Conservation (phyloP, 306 rosid genomes). For the Morella rubra region DNA sequence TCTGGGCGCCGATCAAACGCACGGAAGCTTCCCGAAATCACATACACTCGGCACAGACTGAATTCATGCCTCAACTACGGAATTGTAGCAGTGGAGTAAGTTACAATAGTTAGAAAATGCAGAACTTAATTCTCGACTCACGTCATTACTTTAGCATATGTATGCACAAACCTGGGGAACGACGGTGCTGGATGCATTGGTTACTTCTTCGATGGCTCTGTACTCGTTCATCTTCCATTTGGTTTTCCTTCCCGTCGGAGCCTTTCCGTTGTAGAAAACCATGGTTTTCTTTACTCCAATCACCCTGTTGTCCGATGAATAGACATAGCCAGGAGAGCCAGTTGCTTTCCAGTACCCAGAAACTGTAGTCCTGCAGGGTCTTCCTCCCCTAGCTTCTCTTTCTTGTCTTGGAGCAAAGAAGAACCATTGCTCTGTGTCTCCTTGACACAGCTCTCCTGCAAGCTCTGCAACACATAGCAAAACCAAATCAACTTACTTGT, state of each 20-base stretch:
- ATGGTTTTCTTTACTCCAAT: constrained; percentile 81
- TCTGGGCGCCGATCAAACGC: constrained; percentile 86
- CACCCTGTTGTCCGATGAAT: constrained; percentile 53
- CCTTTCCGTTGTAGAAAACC: constrained; percentile 84
- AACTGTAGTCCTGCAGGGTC: constrained; percentile 72
- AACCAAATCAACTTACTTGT: neutral
- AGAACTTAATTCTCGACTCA: neutral
- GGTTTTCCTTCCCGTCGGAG: constrained; percentile 80
- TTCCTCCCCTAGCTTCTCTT: constrained; percentile 77
- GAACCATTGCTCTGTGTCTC: constrained; percentile 91
- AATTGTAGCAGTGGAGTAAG: neutral
- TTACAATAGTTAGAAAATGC: neutral
- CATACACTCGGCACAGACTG: constrained; percentile 77
- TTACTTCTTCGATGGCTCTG: constrained; percentile 54
- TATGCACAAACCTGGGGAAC: constrained; percentile 41
- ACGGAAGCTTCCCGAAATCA: constrained; percentile 69
- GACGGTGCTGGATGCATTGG: constrained; percentile 19
- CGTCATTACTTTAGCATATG: too few relatives aligned
- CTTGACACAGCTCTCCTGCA: constrained; percentile 63
- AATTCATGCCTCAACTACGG: constrained; percentile 74
- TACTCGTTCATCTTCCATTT: constrained; percentile 94
- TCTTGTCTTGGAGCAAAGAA: constrained; percentile 73
- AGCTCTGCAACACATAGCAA: constrained; percentile 42
- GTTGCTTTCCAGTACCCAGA: constrained; percentile 94
- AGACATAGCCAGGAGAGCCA: constrained; percentile 78